Evolutionary conservation across 2,329 filamentous ascomycete species (phyloP).

Genomic region (Talaromyces sp.): DNA sequence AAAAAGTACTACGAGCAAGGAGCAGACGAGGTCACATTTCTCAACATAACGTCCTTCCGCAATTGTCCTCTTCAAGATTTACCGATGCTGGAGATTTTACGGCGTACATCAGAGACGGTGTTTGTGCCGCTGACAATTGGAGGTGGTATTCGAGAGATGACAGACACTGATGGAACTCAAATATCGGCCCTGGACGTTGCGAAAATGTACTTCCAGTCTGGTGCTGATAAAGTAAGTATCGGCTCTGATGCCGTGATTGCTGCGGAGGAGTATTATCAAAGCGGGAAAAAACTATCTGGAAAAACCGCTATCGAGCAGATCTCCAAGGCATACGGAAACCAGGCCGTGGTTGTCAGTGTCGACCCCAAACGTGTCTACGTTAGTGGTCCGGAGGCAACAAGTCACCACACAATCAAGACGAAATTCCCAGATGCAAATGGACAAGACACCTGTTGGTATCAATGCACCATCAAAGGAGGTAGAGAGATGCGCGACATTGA

Average conservation of each 20-base stretch:
- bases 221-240: constrained; percentile 96
- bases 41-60: constrained; percentile 97
- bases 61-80: constrained; percentile 89
- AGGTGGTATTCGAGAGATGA: constrained; percentile 89
- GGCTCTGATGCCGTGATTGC: constrained; percentile 91
- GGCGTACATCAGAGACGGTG: constrained; percentile 81
- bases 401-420: constrained; percentile 74
- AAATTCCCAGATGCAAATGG: constrained; percentile 68
- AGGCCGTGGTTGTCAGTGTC: constrained; percentile 93
- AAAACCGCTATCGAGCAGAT: constrained; percentile 95
- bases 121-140: constrained; percentile 96
- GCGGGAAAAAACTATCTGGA: constrained; percentile 67
- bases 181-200: constrained; percentile 92
- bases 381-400: constrained; percentile 63
- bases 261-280: constrained; percentile 83
- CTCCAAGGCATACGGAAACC: constrained; percentile 86
- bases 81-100: constrained; percentile 93
- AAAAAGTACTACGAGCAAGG: constrained; percentile 93
- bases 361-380: constrained; percentile 93
- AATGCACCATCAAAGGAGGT: constrained; percentile 94
- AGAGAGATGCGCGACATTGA: constrained; percentile 92
- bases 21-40: constrained; percentile 93
- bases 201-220: constrained; percentile 94
- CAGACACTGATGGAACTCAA: constrained; percentile 80
- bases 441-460: constrained; percentile 89